Evolutionary conservation across 1,139 yeast genomes (phyloP), one percentile per base, ranked within the genome.

Genomic region (Maudiozyma humilis): DNA sequence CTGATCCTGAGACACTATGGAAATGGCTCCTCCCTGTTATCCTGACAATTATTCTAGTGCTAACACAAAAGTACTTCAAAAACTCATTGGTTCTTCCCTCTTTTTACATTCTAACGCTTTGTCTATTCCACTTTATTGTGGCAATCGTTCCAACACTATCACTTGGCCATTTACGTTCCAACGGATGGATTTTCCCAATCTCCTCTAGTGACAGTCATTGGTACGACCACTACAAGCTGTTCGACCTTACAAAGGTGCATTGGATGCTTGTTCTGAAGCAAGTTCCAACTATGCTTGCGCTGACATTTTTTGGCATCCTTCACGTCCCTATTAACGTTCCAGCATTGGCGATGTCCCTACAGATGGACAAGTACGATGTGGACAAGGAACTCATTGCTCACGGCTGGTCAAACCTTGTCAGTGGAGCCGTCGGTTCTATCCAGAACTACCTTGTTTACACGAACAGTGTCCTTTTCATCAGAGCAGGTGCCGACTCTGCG

Each of bases 271-370:
- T 91, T 32, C 45, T 79, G 2, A 70, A 74, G 46, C 87, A 89
- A 54, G 50, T 88, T 14, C 98, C 98, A 6, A 83, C 95, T 3
- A 91, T 91, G 96, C 68, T 91, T 49, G 98, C 98, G 0, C 69
- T 91, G 51, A 89, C 98, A 0, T 91, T 91, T 61, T 91, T 91
- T 58, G 98, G 98, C 4, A 83, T 91, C 37, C 68, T 91, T 44
- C 98, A 91, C 60, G 98, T 91, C 12, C 98, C 98, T 4, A 91
- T 91, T 51, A 91, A 91, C 60, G 96, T 91, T 6, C 98, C 98
- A 2, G 97, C 98, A 0, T 70, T 91, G 45, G 96, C 97, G 0
- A 93, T 91, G 15, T 83, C 95, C 2, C 75, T 86, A 3, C 87
- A 88, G 4, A 83, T 85, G 73, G 91, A 83, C 60, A 66, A 71